Conservation (phyloP, 2,329 filamentous ascomycete genomes). For the Endocalyx cinctus region DNA sequence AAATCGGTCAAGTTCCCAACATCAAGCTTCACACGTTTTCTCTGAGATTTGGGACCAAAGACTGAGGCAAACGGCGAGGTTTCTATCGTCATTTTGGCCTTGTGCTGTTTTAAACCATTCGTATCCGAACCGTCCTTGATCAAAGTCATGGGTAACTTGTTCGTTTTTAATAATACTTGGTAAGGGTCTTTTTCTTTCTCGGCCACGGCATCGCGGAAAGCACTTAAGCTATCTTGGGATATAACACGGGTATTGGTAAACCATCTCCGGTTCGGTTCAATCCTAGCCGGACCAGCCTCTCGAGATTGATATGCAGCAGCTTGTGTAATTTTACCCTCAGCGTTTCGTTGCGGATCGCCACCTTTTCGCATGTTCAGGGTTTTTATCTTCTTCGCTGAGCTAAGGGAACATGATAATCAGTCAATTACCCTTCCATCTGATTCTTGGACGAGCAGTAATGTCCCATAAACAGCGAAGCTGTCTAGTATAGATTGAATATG, state of each 20-base stretch:
- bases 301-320: conserved; percentile 49
- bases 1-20: conserved; percentile 79
- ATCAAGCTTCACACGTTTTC: conserved; percentile 86
- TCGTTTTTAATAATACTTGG: conserved; percentile 89
- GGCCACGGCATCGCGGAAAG: conserved; percentile 88
- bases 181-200: conserved; percentile 89
- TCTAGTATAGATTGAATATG: too few species aligned
- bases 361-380: conserved; percentile 86
- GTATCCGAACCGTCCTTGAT: conserved; percentile 74
- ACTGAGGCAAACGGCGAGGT: conserved; percentile 80
- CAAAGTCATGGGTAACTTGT: conserved; percentile 94
- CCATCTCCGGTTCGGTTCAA: conserved; percentile 97
- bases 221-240: conserved; percentile 78
- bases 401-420: conserved; percentile 17
- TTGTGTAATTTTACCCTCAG: conserved; percentile 78
- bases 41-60: conserved; percentile 88
- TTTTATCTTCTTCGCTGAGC: conserved; percentile 80
- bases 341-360: conserved; percentile 76
- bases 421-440: too few species aligned
- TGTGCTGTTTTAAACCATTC: conserved; percentile 86
- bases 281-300: conserved; percentile 75
- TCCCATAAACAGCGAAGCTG: too few species aligned
- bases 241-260: conserved; percentile 91
- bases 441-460: too few species aligned
- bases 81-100: conserved; percentile 91